Percentiles rank a stretch among this genome's conserved stretches.
Conservation (phyloP, 177 flowering plant genomes). For the Vitis hybrid region DNA sequence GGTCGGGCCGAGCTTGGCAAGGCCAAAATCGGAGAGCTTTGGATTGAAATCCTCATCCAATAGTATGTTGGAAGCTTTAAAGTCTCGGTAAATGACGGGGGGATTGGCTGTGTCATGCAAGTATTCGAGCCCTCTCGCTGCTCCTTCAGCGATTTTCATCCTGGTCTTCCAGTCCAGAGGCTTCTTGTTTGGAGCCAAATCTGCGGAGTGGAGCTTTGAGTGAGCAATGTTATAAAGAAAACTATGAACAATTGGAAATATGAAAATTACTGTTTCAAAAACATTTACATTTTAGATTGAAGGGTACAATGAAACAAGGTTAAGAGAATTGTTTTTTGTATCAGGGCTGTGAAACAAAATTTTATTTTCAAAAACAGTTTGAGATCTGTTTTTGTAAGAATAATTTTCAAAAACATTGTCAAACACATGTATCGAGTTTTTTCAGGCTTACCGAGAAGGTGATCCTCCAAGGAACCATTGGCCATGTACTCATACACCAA, state of each 20-base stretch:
- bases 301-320: too few species aligned
- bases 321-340: too few species aligned
- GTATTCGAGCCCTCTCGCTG: conserved; percentile 2
- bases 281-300: too few species aligned
- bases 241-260: too few species aligned
- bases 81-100: background rate
- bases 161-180: background rate
- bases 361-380: too few species aligned
- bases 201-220: background rate
- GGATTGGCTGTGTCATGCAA: background rate
- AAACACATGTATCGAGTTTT: too few species aligned
- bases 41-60: background rate
- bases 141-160: conserved; percentile 1
- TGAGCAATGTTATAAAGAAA: too few species aligned
- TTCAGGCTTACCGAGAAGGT: background rate
- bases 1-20: background rate
- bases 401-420: too few species aligned
- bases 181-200: background rate
- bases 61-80: background rate
- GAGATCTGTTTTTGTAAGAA: too few species aligned
- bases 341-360: too few species aligned
- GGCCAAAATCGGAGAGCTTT: conserved; percentile 5
- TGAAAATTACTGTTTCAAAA: too few species aligned
- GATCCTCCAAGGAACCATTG: conserved; percentile 12
- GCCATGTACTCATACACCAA: conserved; percentile 18